Base-by-base conservation (phyloP, 768 basidiomycete genomes). In the Pleurotus citrinopileatus region DNA sequence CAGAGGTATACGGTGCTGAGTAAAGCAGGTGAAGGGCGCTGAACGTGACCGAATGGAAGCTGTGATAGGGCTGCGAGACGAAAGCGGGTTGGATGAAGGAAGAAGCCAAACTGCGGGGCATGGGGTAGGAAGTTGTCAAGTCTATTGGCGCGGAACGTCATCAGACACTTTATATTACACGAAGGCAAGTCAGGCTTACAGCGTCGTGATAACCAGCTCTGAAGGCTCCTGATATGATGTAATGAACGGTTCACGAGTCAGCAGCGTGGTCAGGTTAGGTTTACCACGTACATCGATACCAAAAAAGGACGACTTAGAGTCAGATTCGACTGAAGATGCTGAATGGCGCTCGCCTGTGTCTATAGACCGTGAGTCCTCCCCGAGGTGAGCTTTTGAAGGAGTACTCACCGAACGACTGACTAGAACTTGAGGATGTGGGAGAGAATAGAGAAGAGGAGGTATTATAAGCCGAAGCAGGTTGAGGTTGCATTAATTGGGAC, bases 91-190 rank as follows among this genome's bases (percentile, higher is more conserved):
- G 67, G 59, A 53, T 75, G 68, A 52, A 91, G 78, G 66, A 89
- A 91, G 61, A 90, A 83, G 4, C 86, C 86, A 55, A 88, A 75
- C 59, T 83, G 76, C 28, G 73, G 65, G 0, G 80, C 75, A 58
- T 87, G 76, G 13, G 79, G 79, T 9, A 83, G 64, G 62, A 92
- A 84, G 25, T 71, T 70, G 61, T 84, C 79, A 3, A 87, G 65
- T 38, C 86, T 89, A 50, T 10, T 34, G 20, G 28, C 32, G 20
- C 15, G 17, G 38, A 2, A 19, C 27, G 32, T 19, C n/a, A 42
- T 59, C 23, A 48, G 40, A 52, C 38, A 52, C 20, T 60, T 54
- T 22, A 40, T 59, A 42, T 54, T 46, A 55, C 50, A 27, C 22
- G 28, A 23, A 48, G 40, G 56, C 13, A 6, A 42, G 34, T 12